phyloP scores from a whole-genome alignment of 2,329 filamentous ascomycete species.

The Monosporascus sp. region DNA sequence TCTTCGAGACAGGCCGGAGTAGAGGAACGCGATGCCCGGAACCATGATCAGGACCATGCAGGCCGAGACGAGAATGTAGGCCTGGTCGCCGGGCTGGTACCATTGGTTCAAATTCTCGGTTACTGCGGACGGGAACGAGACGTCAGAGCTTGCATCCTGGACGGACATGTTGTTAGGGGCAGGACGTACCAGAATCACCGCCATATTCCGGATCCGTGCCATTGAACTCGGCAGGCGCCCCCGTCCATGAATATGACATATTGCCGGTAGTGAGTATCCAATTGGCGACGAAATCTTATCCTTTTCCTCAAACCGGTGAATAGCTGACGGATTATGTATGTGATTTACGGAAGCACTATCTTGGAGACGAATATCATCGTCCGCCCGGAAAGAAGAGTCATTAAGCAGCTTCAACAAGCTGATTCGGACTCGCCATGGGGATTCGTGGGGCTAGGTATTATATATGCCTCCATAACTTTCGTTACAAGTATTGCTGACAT shows the following conservation, averaged over 20 bases:
- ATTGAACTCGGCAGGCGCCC: constrained; percentile 56
- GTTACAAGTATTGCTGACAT: background rate
- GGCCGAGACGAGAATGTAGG: constrained; percentile 83
- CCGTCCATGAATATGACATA: constrained; percentile 55
- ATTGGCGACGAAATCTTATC: constrained; percentile 1
- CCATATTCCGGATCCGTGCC: constrained; percentile 60
- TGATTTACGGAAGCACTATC: background rate
- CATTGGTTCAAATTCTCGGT: constrained; percentile 91
- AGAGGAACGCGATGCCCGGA: constrained; percentile 93
- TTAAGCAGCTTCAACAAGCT: too few species aligned
- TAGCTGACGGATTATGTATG: background rate
- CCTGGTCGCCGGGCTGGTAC: constrained; percentile 86
- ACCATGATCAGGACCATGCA: constrained; percentile 97
- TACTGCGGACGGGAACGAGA: constrained; percentile 41
- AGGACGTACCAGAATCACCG: constrained; percentile 70
- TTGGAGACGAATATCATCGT: too few species aligned
- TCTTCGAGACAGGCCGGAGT: constrained; percentile 93
- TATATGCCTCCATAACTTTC: too few species aligned
- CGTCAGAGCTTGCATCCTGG: constrained; percentile 8
- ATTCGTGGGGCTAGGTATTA: too few species aligned
- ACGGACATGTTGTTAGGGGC: background rate
- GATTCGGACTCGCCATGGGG: too few species aligned
- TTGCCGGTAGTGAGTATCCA: constrained; percentile 9
- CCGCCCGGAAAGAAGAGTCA: too few species aligned
- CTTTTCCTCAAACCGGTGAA: background rate